Base-by-base conservation (phyloP, 2,329 filamentous ascomycete species). In the Xylariaceae sp. region DNA sequence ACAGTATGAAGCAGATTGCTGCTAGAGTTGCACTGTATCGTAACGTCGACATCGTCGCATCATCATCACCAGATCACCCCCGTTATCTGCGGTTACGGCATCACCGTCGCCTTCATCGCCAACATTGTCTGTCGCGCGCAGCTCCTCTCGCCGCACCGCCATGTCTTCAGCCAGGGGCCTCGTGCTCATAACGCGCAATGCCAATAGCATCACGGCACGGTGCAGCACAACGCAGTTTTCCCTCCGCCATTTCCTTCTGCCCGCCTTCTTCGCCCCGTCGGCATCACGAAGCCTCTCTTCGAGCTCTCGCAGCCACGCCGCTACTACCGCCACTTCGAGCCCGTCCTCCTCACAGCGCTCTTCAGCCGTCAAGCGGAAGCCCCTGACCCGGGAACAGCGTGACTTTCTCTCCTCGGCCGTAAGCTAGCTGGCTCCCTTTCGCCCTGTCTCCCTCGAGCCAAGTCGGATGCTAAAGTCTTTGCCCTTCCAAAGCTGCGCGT, bases 401-500 rank as follows among this genome's bases (percentile, higher is more conserved):
- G 78, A 86, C 49, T 95, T 86, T 62, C 82, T 95, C 43, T 85
- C 87, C 51, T 81, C 85, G 27, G 89, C 89, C 14, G 82, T 85
- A 73, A 58, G 77, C 61, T 19, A 27, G 22, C 22, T 27, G 7
- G 22, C 22, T 27, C 7, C 22, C 22, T 27, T 27, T 4, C 22
- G 33, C 12, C 27, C n/a, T 38, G 31, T 30, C 11, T 27, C 33
- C 45, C 17, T 18, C 39, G 43, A 30, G 12, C 32, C 7, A 32
- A 38, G 41, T 32, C 11, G 31, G 41, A 31, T 52, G 14, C 35
- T 54, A 49, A 51, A 41, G 17, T 32, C 32, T 15, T 33, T 12
- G 17, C 33, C 40, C 33, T 19, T 33, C 42, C 55, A 11, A 60
- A 86, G 82, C 83, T 97, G 30, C 90, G 94, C 54, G 94, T 99